Base-by-base conservation (phyloP, 208 protist genomes). In the Acanthamoeba triangularis region DNA sequence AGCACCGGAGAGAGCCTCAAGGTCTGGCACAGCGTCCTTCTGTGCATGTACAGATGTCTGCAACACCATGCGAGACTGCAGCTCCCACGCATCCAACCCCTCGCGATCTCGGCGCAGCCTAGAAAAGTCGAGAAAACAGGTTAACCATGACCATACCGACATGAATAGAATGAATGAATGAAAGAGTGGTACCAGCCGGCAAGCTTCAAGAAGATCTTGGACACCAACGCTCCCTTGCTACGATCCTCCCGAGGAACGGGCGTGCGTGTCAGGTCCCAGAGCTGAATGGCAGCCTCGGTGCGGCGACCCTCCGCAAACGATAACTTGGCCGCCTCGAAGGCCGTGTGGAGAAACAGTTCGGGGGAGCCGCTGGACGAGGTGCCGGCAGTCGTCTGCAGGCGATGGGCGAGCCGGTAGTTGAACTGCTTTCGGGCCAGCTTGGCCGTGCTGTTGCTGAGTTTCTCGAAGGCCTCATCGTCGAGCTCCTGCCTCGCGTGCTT, bases 371-470 rank as follows among this genome's bases (percentile, higher is more conserved):
- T 20, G 30, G 30, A 23, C 30, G 30, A n/a, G 28, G 65, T 37
- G 30, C n/a, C 65, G 7, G 30, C 30, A 10, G 13, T 37, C 16
- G 8, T 20, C 30, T 72, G 76, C 13, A 85, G 44, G 76, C 76
- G 76, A 72, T 93, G 63, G 25, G 87, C 87, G 5, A 93, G 28
- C 6, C 63, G 59, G 63, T 93, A 93, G 30, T 93, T 93, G 61
- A 49, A 37, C 54, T 93, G 87, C 61, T 93, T 93, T 33, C 87
- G 54, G 23, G 87, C 87, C 35, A 93, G 54, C 87, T 93, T 93
- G 30, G 87, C 52, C 41, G 35, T 41, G 35, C 37, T 41, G 59
- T 74, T 74, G 30, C 28, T 37, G 25, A 93, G 87, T 67, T 72
- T 41, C 28, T 67, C 59, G 18, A 52, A 72, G 63, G 59, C 28